Base-by-base conservation (phyloP, 129 eudicot genomes). In the Flaveria brownii region DNA sequence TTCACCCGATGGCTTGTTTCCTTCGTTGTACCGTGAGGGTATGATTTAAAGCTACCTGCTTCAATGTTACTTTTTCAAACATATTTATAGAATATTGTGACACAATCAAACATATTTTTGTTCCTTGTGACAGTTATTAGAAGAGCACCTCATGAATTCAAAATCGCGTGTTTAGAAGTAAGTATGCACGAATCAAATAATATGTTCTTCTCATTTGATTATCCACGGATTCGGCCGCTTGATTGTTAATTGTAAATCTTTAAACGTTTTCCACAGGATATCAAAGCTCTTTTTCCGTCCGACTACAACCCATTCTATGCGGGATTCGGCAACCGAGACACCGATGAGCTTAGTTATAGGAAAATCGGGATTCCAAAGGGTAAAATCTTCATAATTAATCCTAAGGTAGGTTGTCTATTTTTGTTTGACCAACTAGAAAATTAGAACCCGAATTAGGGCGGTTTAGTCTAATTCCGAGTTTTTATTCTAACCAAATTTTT, bases 91-190 rank as follows among this genome's bases (percentile, higher is more conserved):
- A 59, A 22, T 23, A 25, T 20, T 60, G n/a, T 16, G 22, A 41
- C 50, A n/a, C 55, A 2, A 23, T 50, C 10, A 65, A 49, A 51
- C 10, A 1, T 2, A 2, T 66, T 3, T 17, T 18, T 71, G 28
- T 64, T 42, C 77, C 14, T 46, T 42, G 73, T 76, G 84, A 60
- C 92, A 94, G 99, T 94, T 59, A 94, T 94, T 70, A 84, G 97
- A 87, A 87, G 99, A 87, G 97, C 99, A 4, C 99, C 99, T 81
- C 99, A 94, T 36, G 99, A 94, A 72, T 94, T 94, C 87, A 94
- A 94, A 85, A 94, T 94, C 54, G 99, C 99, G 12, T 94, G 99
- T 78, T 83, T 94, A 78, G 93, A 94, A 94, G 99, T 94, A 84
- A 87, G 80, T 84, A 18, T 51, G 36, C 51, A 26, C 16, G 9